Evolutionary conservation across 306 rosid genomes (phyloP).

Genomic region (Prunus mira): DNA sequence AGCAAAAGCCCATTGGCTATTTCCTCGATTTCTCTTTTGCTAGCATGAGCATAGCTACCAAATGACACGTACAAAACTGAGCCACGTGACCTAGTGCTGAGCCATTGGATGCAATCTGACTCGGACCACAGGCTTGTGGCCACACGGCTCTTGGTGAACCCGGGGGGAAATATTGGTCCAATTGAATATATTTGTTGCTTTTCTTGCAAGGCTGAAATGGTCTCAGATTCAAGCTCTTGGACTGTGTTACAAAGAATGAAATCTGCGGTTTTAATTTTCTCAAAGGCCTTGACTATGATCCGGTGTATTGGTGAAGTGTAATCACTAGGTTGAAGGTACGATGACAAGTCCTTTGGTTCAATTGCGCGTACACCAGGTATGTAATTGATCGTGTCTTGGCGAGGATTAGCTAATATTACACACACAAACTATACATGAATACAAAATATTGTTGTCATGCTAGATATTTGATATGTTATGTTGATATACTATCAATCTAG

Average conservation of each 20-base stretch:
- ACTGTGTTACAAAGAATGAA: slow-evolving; percentile 25
- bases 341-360: slow-evolving; percentile 30
- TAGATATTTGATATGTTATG: no score
- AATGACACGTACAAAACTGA: slow-evolving; percentile 26
- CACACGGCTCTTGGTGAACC: neutral
- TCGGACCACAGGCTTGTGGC: neutral
- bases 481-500: no score
- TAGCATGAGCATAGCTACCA: slow-evolving; percentile 13
- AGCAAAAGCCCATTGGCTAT: slow-evolving; percentile 25
- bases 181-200: slow-evolving; percentile 30
- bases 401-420: slow-evolving; percentile 13
- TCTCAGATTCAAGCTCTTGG: slow-evolving; percentile 32
- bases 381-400: slow-evolving; percentile 28
- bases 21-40: slow-evolving; percentile 14
- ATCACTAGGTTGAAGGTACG: slow-evolving; percentile 15
- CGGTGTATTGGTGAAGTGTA: neutral
- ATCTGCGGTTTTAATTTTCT: slow-evolving; percentile 19
- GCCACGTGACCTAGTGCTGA: slow-evolving; percentile 18
- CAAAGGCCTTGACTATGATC: slow-evolving; percentile 17
- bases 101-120: slow-evolving; percentile 31
- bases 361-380: slow-evolving; percentile 32
- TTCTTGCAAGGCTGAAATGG: slow-evolving; percentile 26
- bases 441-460: neutral
- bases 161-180: slow-evolving; percentile 19
- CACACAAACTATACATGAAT: neutral